A percentile compares a stretch with the other conserved stretches of the same genome.
phyloP scores from a whole-genome alignment of 2,329 filamentous ascomycete genomes.

The Basipetospora chlamydospora region DNA sequence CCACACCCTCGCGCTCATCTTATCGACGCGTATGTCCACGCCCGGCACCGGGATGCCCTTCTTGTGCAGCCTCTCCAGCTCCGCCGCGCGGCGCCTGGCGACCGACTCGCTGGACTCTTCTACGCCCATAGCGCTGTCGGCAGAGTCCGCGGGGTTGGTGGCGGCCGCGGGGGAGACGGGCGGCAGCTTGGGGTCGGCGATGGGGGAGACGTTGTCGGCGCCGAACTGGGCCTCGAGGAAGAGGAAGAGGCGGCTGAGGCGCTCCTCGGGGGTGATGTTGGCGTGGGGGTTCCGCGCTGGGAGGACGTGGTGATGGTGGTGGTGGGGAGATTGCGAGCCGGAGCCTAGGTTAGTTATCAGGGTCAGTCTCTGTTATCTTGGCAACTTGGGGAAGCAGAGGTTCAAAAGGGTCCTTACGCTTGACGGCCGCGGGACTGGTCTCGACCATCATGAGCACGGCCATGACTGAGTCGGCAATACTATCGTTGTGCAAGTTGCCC shows the following conservation, averaged over 20 bases:
- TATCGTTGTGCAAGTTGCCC: conserved; percentile 93
- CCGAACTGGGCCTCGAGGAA: conserved; percentile 97
- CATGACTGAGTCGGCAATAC: conserved; percentile 94
- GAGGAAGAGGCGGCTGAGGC: conserved; percentile 75
- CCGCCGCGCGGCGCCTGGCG: conserved; percentile 44
- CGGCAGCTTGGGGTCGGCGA: conserved; percentile 48
- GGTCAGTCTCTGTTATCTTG: neutral
- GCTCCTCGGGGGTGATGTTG: conserved; percentile 55
- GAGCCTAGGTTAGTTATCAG: conserved; percentile 8
- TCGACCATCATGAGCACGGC: conserved; percentile 85
- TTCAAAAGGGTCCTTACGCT: conserved; percentile 42
- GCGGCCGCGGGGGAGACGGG: conserved; percentile 17
- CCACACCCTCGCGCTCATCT: conserved; percentile 78
- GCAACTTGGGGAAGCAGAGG: neutral
- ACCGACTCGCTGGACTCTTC: conserved; percentile 28
- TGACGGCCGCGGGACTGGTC: conserved; percentile 86
- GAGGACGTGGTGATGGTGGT: conserved; percentile 31
- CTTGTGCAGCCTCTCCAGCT: conserved; percentile 65
- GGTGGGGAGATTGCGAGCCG: conserved; percentile 16
- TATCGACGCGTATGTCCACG: conserved; percentile 74
- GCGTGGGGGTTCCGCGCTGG: conserved; percentile 54
- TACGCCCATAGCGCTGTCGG: conserved; percentile 16
- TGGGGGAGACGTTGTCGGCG: conserved; percentile 62
- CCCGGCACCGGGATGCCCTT: conserved; percentile 86
- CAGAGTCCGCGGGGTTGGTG: conserved; percentile 11